Base-by-base conservation (phyloP, 2,329 filamentous ascomycete species). In the Epichloe uncinata region DNA sequence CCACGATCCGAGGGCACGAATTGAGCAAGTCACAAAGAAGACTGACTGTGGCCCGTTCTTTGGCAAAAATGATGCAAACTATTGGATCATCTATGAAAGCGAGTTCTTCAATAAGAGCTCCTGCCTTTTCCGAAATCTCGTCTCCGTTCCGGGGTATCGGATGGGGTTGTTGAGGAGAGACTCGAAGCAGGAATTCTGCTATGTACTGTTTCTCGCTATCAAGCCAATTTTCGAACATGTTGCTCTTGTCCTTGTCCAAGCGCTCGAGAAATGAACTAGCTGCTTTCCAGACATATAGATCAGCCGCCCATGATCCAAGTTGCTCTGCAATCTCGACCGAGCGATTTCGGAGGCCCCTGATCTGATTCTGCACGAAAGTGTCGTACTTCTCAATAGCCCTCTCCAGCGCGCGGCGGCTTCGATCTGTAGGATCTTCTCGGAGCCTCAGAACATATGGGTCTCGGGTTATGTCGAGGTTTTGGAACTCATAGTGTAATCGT, bases 221-320 rank as follows among this genome's bases (percentile, higher is more conserved):
- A 3, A 69, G 65, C 67, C 72, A 74, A 1, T 63, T 61, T 20
- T 69, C 62, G n/a, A 69, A 60, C 52, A 50, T 66, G 11, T 56
- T 53, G 5, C 34, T 48, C 11, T 47, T 40, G 5, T 45, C 56
- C 47, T 55, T 51, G 4, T 40, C 36, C 50, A 59, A 42, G 42
- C 56, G 57, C 47, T 53, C 26, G 2, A 67, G 50, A 48, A 69
- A 65, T 42, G 60, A 57, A 2, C 54, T 62, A 9, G 79, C 66
- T 3, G 74, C 72, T 37, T 68, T 68, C 47, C 65, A 64, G 22
- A 89, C 75, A 59, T 82, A 89, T 46, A 74, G 75, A 45, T 89
- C 81, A 0, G 76, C 75, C 1, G 83, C 83, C 82, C 84, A 90
- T 1, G 69, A 55, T 0, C 86, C 86, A 4, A 89, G 70, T 43